Conservation (phyloP, 768 basidiomycete species). For the Termitomyces sp. region DNA sequence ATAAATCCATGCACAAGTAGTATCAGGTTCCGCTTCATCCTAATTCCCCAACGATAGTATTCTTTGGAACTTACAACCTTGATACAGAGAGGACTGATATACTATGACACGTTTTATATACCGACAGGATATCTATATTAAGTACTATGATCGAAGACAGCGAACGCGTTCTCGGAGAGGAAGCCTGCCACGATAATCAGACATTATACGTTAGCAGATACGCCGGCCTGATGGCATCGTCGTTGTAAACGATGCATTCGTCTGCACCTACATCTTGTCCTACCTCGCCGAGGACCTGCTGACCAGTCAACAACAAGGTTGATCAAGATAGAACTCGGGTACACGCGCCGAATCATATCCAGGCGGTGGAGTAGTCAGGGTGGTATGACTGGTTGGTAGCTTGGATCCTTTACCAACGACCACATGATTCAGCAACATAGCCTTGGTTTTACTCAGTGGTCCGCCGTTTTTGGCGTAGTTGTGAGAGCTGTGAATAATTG, state of each 20-base stretch:
- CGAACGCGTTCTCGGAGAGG: not conserved
- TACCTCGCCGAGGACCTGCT: not conserved
- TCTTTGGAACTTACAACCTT: not conserved
- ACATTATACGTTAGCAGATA: not conserved
- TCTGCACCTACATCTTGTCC: not conserved
- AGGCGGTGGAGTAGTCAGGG: not conserved
- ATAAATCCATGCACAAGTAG: conserved; percentile 57
- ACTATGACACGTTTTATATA: too few relatives aligned
- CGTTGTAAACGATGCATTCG: conserved; percentile 1
- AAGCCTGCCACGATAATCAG: not conserved
- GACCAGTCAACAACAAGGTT: not conserved
- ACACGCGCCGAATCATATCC: conserved; percentile 3
- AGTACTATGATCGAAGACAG: not conserved
- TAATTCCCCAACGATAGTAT: not conserved
- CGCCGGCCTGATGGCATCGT: not conserved
- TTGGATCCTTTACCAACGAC: conserved; percentile 1
- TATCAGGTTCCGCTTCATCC: not conserved
- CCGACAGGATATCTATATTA: not conserved
- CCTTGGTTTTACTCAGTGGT: not conserved
- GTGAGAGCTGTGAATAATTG: not conserved
- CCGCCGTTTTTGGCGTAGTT: not conserved
- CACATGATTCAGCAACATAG: not conserved
- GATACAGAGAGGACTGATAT: not conserved
- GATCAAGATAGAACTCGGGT: not conserved
- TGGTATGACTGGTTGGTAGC: not conserved